Conservation (phyloP, 441 rosid genomes). For the Theobroma grandiflorum region DNA sequence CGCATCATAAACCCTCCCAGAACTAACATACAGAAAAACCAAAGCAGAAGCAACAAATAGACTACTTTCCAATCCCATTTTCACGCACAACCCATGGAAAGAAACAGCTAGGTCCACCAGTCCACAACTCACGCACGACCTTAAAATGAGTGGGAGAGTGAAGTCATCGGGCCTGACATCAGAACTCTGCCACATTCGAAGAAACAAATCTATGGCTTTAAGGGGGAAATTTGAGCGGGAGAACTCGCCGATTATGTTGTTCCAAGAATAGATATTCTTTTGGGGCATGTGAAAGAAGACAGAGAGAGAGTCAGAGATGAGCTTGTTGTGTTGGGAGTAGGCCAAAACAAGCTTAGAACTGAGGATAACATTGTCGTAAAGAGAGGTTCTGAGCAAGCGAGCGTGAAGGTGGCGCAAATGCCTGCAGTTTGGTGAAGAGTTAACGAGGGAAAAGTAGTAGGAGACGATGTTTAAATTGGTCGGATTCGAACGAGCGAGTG, state of each 20-base stretch:
- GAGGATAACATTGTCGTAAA: slow-evolving; percentile 55
- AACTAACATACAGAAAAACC: slow-evolving; percentile 47
- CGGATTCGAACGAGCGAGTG: slow-evolving; percentile 22
- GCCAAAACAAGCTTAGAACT: slow-evolving; percentile 57
- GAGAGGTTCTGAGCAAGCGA: slow-evolving; percentile 56
- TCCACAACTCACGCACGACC: slow-evolving; percentile 51
- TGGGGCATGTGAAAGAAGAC: slow-evolving; percentile 69
- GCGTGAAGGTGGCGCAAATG: slow-evolving; percentile 67
- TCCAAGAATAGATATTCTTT: slow-evolving; percentile 65
- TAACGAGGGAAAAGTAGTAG: slow-evolving; percentile 54
- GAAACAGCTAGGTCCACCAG: slow-evolving; percentile 38
- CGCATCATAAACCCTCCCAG: slow-evolving; percentile 40
- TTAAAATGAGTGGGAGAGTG: slow-evolving; percentile 66
- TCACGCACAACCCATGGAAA: slow-evolving; percentile 55
- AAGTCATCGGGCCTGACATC: slow-evolving; percentile 53
- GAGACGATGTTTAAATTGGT: slow-evolving; percentile 20
- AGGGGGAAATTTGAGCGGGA: slow-evolving; percentile 50
- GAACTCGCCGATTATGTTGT: slow-evolving; percentile 65
- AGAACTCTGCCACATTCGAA: slow-evolving; percentile 50
- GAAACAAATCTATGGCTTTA: slow-evolving; percentile 49
- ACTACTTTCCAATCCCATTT: slow-evolving; percentile 51
- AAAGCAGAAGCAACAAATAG: slow-evolving; percentile 59
- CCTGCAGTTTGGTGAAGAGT: slow-evolving; percentile 45
- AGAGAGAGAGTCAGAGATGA: slow-evolving; percentile 50
- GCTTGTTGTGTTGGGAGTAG: slow-evolving; percentile 52